These are phyloP conservation scores for Ogataea zsoltii DNA, from an alignment of 805 yeast genomes.

Conservation along the genomic window DNA sequence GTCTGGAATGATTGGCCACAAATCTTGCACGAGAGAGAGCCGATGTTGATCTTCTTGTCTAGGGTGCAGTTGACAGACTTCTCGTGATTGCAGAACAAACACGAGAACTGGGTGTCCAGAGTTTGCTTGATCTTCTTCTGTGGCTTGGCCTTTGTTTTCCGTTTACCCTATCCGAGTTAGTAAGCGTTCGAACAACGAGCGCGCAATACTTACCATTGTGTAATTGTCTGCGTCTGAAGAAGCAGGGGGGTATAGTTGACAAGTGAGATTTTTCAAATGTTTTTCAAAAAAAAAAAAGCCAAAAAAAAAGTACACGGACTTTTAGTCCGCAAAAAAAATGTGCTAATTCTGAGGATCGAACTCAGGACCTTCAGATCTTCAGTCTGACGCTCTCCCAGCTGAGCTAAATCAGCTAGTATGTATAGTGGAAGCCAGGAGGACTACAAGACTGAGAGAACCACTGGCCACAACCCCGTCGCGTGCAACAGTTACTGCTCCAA, in stretches of 20 bases:
- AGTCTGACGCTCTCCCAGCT: conserved; percentile 32
- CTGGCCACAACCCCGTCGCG: no score
- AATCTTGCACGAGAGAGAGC: conserved; percentile 82
- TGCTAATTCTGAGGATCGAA: conserved; percentile 30
- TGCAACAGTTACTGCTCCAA: no score
- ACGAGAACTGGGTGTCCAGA: conserved; percentile 80
- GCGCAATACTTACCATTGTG: background rate
- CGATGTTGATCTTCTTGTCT: conserved; percentile 84
- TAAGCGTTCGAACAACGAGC: background rate
- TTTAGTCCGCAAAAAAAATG: background rate
- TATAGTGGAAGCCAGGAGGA: no score
- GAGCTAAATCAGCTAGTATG: conserved; percentile 26
- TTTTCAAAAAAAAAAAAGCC: no score
- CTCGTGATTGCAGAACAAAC: conserved; percentile 95
- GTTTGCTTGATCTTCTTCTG: conserved; percentile 73
- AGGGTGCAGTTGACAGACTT: conserved; percentile 83
- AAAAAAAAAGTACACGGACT: conserved; percentile 1
- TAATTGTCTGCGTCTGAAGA: no score
- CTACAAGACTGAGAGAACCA: no score
- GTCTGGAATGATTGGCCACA: conserved; percentile 95
- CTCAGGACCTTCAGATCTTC: conserved; percentile 31
- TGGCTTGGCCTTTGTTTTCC: conserved; percentile 85
- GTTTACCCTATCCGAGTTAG: conserved; percentile 37
- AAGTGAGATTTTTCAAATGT: no score
- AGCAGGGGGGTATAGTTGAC: no score